phyloP scores from a whole-genome alignment of 139 green algal species.

The Chlorella sp. region DNA sequence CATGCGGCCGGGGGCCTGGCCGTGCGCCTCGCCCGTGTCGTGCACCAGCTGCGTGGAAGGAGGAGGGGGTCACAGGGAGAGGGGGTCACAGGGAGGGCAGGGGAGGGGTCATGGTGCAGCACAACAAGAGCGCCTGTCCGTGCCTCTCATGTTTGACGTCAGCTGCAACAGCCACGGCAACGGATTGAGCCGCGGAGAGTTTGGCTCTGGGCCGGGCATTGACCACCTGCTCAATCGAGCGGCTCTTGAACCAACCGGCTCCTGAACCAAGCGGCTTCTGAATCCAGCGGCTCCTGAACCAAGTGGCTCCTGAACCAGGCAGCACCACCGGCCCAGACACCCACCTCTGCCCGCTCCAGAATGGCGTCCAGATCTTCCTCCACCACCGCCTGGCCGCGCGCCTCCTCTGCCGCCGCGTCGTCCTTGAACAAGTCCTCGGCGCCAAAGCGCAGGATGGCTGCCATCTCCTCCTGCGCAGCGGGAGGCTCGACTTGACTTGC shows the following conservation, averaged over 20 bases:
- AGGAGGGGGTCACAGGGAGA: neutral
- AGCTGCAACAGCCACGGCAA: neutral
- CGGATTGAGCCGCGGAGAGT: no score
- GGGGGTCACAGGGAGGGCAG: no score
- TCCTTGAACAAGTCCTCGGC: conserved; percentile 93
- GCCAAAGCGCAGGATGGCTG: conserved; percentile 94
- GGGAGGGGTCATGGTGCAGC: no score
- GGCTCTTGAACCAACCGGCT: no score
- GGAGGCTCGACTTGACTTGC: no score
- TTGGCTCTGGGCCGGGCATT: no score
- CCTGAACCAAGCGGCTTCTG: no score
- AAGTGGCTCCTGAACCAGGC: neutral
- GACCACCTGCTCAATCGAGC: no score
- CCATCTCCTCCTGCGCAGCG: conserved; percentile 89
- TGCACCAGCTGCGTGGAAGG: conserved; percentile 51
- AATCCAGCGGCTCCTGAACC: no score
- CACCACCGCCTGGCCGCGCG: conserved; percentile 46
- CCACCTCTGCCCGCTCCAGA: conserved; percentile 89
- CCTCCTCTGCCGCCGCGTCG: conserved; percentile 45
- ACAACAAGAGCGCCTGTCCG: neutral
- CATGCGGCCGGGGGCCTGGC: conserved; percentile 11
- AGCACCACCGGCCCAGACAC: neutral
- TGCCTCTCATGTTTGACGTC: neutral
- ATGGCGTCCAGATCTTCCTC: conserved; percentile 94
- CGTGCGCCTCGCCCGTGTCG: conserved; percentile 25